These are phyloP conservation scores for Sideroxylon spinosum DNA, from an alignment of 179 eudicot genomes.

Conservation along the genomic window DNA sequence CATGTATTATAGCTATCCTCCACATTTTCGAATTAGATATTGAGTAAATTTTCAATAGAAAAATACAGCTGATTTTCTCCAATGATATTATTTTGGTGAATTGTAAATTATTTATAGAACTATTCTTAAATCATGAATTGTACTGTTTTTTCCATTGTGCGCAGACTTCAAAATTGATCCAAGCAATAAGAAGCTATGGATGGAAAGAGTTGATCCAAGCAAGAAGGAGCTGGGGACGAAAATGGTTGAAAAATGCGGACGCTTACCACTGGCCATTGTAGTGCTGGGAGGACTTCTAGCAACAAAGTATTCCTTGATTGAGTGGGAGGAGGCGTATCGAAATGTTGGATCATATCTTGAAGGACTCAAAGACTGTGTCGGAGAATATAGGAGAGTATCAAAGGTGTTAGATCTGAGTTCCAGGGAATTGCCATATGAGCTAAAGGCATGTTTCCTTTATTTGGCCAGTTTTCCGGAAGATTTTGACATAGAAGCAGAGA, in stretches of 20 bases:
- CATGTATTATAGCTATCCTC: no score
- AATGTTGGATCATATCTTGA: slow-evolving; percentile 20
- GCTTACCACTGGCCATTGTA: slow-evolving; percentile 41
- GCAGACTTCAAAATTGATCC: no score
- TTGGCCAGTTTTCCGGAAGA: slow-evolving; percentile 19
- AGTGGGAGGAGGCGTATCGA: slow-evolving; percentile 34
- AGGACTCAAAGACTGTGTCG: neutral
- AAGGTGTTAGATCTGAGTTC: slow-evolving; percentile 20
- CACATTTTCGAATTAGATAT: no score
- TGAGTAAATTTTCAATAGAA: no score
- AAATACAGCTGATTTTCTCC: no score
- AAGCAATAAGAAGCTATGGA: slow-evolving; percentile 24
- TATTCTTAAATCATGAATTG: no score
- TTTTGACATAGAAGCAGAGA: neutral
- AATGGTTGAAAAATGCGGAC: slow-evolving; percentile 41
- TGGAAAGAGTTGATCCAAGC: slow-evolving; percentile 26
- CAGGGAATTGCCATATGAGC: slow-evolving; percentile 14
- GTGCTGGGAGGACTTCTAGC: slow-evolving; percentile 49
- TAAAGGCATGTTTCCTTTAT: slow-evolving; percentile 23
- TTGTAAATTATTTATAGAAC: no score
- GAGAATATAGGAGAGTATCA: neutral
- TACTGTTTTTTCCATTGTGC: no score
- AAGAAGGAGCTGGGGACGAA: slow-evolving; percentile 27
- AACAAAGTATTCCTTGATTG: slow-evolving; percentile 24
- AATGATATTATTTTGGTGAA: no score